Evolutionary conservation across 208 protist genomes (phyloP), one percentile per base, ranked within the genome.

Genomic region (Lotmaria passim): DNA sequence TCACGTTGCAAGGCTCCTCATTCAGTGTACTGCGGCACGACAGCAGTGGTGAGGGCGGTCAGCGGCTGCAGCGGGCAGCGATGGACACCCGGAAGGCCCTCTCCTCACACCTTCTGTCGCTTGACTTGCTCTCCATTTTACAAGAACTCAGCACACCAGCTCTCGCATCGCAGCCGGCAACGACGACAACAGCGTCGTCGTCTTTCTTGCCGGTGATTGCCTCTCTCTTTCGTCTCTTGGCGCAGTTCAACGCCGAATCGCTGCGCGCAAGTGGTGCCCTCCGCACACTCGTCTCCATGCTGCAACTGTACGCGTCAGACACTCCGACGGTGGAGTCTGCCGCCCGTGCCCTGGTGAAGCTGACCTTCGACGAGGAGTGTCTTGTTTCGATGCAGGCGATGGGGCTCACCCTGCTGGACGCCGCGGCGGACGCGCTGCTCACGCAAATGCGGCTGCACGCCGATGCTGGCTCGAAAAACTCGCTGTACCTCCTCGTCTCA

Each of bases 301-400:
- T 93, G 12, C 74, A 79, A 17, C 47, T n/a, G 26, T 75, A 72
- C 51, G 57, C 61, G 21, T 38, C 50, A 3, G 61, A 85, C 61
- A 59, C 21, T 15, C 65, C 73, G 52, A 73, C 87, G 3, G 81
- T 90, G 52, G 79, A 87, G 75, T 82, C 83, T 36, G 75, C 75
- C 10, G 73, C 89, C 15, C 85, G 89, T 21, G 79, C 81, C 7
- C 67, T 94, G 58, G 83, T 86, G 33, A 94, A 91, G 75, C 65
- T 85, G 10, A 80, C 83, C n/a, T 91, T 84, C 55, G 78, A 87
- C 6, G 79, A 80, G 23, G 75, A 70, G 11, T 91, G 81, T 46
- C 60, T 89, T 3, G 51, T 36, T 11, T 50, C 64, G 14, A 80
- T 81, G 48, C 75, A 79, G 62, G 47, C 48, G 10, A 31, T 1